A percentile compares a stretch with the other conserved stretches of the same genome.
These are phyloP conservation scores for Suhomyces bolitotheri DNA, from an alignment of 1,139 yeast species.

Conservation along the genomic window DNA sequence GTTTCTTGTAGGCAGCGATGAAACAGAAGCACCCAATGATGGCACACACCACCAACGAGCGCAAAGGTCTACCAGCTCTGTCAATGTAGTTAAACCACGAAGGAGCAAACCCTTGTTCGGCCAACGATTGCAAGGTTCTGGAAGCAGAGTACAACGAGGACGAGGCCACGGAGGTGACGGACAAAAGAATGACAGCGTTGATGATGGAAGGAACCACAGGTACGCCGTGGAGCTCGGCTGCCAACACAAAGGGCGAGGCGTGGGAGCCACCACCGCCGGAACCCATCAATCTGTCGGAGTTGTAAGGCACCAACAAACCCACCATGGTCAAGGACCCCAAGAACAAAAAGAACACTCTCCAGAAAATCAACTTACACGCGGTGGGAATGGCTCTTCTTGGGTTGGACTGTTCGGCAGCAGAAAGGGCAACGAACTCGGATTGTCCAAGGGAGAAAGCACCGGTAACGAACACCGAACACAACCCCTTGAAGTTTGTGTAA, in stretches of 20 bases:
- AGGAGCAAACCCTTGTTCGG: constrained; percentile 48
- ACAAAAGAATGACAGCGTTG: constrained; percentile 44
- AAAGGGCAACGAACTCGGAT: constrained; percentile 43
- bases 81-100: constrained; percentile 43
- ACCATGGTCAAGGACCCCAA: constrained; percentile 44
- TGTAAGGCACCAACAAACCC: constrained; percentile 45
- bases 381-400: constrained; percentile 44
- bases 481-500: constrained; percentile 37
- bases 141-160: constrained; percentile 47
- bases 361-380: constrained; percentile 44
- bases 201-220: constrained; percentile 42
- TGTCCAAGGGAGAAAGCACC: constrained; percentile 48
- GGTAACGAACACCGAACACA: constrained; percentile 41
- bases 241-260: constrained; percentile 49
- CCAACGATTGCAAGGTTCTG: constrained; percentile 45
- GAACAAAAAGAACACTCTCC: constrained; percentile 40
- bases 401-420: constrained; percentile 44
- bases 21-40: constrained; percentile 31
- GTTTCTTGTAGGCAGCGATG: constrained; percentile 43
- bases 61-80: constrained; percentile 44
- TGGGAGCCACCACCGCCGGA: constrained; percentile 35
- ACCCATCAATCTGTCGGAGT: constrained; percentile 42
- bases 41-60: constrained; percentile 37
- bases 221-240: constrained; percentile 44
- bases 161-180: constrained; percentile 49